phyloP scores from a whole-genome alignment of 2,329 filamentous ascomycete species.

The Bipolaris victoriae region DNA sequence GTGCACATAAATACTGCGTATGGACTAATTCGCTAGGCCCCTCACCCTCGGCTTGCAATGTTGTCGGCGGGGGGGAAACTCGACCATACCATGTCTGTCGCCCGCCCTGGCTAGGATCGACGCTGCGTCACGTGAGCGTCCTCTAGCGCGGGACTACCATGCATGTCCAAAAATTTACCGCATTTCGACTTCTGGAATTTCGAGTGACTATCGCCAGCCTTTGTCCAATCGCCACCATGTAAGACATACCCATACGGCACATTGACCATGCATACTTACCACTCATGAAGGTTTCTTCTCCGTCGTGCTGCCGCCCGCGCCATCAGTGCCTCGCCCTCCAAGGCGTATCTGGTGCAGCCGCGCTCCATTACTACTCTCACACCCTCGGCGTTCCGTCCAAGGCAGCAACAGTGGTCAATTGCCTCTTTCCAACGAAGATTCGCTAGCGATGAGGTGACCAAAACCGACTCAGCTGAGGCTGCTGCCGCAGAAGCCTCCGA shows the following conservation, averaged over 20 bases:
- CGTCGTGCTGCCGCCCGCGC: conserved; percentile 64
- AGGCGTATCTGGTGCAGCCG: conserved; percentile 52
- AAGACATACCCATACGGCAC: conserved; percentile 2
- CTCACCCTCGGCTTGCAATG: conserved; percentile 13
- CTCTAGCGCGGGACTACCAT: conserved; percentile 10
- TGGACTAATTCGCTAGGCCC: conserved; percentile 2
- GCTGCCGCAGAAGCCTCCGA: conserved; percentile 34
- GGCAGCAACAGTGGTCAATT: conserved; percentile 50
- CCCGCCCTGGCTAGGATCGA: too few relatives aligned
- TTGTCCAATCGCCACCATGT: conserved; percentile 23
- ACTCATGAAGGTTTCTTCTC: conserved; percentile 61
- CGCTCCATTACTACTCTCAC: conserved; percentile 45
- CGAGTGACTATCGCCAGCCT: conserved; percentile 2
- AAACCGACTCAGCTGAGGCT: conserved; percentile 45
- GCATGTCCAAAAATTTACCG: conserved; percentile 15
- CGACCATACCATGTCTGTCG: conserved; percentile 2
- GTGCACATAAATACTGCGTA: too few relatives aligned
- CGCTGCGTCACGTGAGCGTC: conserved; percentile 3
- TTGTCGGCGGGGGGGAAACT: conserved; percentile 9
- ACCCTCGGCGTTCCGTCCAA: conserved; percentile 38
- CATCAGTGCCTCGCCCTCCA: conserved; percentile 55
- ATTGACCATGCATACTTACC: conserved; percentile 10
- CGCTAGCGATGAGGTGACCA: conserved; percentile 55
- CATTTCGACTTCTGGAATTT: background rate
- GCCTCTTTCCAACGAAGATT: conserved; percentile 56